Evolutionary conservation across 441 rosid species (phyloP).

Genomic region (Eugenia klotzschiana): DNA sequence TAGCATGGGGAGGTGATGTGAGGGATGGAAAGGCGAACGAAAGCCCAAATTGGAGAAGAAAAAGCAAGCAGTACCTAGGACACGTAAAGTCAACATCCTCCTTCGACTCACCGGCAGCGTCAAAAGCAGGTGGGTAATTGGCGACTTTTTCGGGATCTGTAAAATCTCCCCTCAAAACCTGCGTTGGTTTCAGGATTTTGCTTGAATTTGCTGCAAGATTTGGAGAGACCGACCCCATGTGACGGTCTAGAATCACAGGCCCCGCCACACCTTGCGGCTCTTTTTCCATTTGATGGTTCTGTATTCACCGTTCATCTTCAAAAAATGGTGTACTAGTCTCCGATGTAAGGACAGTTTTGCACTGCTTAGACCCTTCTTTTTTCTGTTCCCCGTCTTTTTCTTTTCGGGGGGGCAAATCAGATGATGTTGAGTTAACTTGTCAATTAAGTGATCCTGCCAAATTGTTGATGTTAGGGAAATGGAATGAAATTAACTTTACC

Average conservation of each 20-base stretch:
- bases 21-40: background rate
- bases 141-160: background rate
- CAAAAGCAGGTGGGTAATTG: background rate
- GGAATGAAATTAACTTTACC: background rate
- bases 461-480: background rate
- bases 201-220: background rate
- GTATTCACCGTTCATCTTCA: background rate
- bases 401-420: background rate
- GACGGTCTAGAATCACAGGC: background rate
- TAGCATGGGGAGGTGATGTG: background rate
- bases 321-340: background rate
- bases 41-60: background rate
- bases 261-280: background rate
- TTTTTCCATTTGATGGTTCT: background rate
- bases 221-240: background rate
- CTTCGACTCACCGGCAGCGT: background rate
- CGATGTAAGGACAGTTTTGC: background rate
- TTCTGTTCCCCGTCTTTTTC: background rate
- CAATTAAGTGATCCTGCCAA: background rate
- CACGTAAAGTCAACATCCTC: background rate
- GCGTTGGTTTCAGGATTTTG: background rate
- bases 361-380: background rate
- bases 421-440: background rate
- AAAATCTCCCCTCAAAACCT: background rate
- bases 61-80: background rate